Evolutionary conservation across 2,329 filamentous ascomycete species (phyloP).

Genomic region (Corniculantispora saksenae): DNA sequence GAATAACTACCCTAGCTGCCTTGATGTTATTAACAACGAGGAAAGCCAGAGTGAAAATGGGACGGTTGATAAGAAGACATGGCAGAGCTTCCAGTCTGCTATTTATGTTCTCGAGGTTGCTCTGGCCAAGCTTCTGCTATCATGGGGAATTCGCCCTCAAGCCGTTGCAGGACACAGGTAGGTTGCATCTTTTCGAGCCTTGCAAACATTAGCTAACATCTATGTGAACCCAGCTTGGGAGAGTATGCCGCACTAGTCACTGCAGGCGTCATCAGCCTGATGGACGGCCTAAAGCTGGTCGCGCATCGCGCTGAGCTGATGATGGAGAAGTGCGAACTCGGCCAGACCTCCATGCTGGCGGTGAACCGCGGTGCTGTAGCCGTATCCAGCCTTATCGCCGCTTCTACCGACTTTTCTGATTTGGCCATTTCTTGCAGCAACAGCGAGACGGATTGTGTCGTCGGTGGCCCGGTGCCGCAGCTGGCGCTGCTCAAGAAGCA

Average conservation of each 20-base stretch:
- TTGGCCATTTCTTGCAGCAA: conserved; percentile 34
- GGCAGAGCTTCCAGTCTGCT: conserved; percentile 28
- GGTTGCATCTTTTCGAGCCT: not conserved
- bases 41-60: not conserved
- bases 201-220: not conserved
- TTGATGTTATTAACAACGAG: not conserved
- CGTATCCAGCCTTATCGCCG: conserved; percentile 19
- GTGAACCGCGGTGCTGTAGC: conserved; percentile 20
- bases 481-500: conserved; percentile 17
- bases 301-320: conserved; percentile 28
- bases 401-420: conserved; percentile 9
- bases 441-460: conserved; percentile 31
- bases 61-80: conserved; percentile 18
- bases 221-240: conserved; percentile 24
- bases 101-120: conserved; percentile 35
- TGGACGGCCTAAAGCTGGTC: conserved; percentile 26
- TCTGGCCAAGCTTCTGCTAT: conserved; percentile 31
- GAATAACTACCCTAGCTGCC: not conserved
- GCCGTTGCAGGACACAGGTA: conserved; percentile 29
- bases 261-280: conserved; percentile 22
- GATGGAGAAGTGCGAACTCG: conserved; percentile 20
- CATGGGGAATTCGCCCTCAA: conserved; percentile 25
- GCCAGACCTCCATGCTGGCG: conserved; percentile 26
- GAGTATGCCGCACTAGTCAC: conserved; percentile 29
- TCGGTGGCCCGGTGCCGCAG: conserved; percentile 27